A percentile compares a stretch with the other conserved stretches of the same genome.
These are phyloP conservation scores for Quercus alba DNA, from an alignment of 306 rosid genomes.

Conservation along the genomic window DNA sequence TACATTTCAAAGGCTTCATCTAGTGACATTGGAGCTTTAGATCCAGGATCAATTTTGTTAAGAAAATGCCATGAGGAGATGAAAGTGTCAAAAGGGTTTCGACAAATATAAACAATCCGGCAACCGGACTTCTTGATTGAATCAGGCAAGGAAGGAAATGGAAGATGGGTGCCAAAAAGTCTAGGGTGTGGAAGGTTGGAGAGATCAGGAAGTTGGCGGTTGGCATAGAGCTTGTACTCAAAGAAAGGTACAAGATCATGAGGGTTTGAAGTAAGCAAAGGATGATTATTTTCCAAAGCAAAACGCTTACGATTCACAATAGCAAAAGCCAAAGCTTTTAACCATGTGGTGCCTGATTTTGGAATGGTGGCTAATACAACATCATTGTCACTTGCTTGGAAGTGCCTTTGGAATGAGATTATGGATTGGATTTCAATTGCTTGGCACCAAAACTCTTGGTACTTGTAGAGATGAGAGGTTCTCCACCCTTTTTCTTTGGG, in stretches of 20 bases:
- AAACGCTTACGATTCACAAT: constrained; percentile 23
- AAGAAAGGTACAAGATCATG: constrained; percentile 56
- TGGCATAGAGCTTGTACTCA: constrained; percentile 35
- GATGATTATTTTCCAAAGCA: constrained; percentile 20
- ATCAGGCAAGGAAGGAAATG: constrained; percentile 33
- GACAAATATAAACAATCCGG: constrained; percentile 40
- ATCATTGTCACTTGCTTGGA: constrained; percentile 43
- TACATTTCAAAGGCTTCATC: constrained; percentile 51
- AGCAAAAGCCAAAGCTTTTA: constrained; percentile 58
- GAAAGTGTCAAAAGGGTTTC: constrained; percentile 61
- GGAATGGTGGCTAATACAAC: constrained; percentile 40
- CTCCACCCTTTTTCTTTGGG: constrained; percentile 54
- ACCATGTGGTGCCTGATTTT: constrained; percentile 70
- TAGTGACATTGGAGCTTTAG: neutral
- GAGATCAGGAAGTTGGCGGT: constrained; percentile 29
- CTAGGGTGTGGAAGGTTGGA: constrained; percentile 36
- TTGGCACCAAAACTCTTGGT: constrained; percentile 56
- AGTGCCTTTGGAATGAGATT: constrained; percentile 47
- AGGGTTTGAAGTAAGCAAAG: constrained; percentile 48
- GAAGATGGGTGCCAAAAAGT: constrained; percentile 54
- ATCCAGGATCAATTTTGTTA: constrained; percentile 13
- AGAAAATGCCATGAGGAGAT: constrained; percentile 40
- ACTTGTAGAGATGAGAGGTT: constrained; percentile 28
- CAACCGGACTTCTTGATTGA: constrained; percentile 33
- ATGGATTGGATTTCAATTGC: constrained; percentile 37